phyloP scores from a whole-genome alignment of 768 basidiomycete genomes.

The Trametes sanguinea region DNA sequence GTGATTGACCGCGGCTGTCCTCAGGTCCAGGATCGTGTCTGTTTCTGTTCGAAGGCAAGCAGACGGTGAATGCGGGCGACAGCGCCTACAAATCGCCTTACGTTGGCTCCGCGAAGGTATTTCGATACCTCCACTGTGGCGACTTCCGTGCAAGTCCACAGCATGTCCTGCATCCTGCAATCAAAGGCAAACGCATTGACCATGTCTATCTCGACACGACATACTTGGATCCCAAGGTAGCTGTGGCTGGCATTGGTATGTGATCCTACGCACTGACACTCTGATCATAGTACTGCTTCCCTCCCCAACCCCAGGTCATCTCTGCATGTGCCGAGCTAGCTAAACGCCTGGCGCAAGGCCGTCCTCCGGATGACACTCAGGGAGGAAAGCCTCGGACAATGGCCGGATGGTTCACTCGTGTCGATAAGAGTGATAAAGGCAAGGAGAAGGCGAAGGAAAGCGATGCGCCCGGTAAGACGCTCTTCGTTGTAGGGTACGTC shows the following conservation, averaged over 20 bases:
- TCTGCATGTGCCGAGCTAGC: slow-evolving; percentile 89
- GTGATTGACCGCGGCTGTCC: too few species aligned
- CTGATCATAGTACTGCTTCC: slow-evolving; percentile 77
- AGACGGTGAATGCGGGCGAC: slow-evolving; percentile 89
- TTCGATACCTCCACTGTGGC: slow-evolving; percentile 94
- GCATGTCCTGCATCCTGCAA: slow-evolving; percentile 81
- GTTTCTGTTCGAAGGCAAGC: slow-evolving; percentile 91
- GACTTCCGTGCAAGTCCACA: slow-evolving; percentile 89
- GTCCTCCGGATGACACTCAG: slow-evolving; percentile 33
- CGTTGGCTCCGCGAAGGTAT: slow-evolving; percentile 68
- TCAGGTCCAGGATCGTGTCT: slow-evolving; percentile 85
- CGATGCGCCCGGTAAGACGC: slow-evolving; percentile 36
- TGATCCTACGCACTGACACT: slow-evolving; percentile 1
- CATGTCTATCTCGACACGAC: slow-evolving; percentile 95
- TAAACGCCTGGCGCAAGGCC: slow-evolving; percentile 51
- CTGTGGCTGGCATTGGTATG: background rate
- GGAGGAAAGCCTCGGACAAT: slow-evolving; percentile 38
- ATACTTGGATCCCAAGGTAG: slow-evolving; percentile 83
- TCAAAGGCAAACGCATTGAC: slow-evolving; percentile 81
- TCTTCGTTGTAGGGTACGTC: slow-evolving; percentile 75
- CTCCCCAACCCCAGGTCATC: slow-evolving; percentile 93
- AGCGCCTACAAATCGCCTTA: slow-evolving; percentile 69
- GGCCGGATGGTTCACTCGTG: slow-evolving; percentile 50
- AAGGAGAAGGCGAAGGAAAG: slow-evolving; percentile 38
- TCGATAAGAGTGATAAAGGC: slow-evolving; percentile 26